Evolutionary conservation across 1,284 basidiomycete genomes (phyloP).

Genomic region (Melampsora medusae): DNA sequence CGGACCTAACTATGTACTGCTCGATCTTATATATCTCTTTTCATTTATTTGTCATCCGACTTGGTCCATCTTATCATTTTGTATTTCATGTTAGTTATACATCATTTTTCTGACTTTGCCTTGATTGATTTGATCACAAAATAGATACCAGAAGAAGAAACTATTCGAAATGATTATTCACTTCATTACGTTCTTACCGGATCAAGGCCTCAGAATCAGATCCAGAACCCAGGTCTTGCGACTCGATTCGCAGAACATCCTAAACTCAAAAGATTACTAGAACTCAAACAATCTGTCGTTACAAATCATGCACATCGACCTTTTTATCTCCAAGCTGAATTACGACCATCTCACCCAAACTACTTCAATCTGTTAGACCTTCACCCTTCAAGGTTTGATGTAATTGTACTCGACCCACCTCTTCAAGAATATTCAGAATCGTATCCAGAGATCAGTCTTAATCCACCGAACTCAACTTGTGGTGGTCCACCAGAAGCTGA

Average conservation of each 20-base stretch:
- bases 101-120: not conserved
- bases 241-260: slow-evolving; percentile 94
- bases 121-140: not conserved
- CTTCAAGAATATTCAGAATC: slow-evolving; percentile 59
- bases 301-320: slow-evolving; percentile 53
- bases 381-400: slow-evolving; percentile 77
- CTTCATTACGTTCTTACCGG: slow-evolving; percentile 84
- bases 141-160: slow-evolving; percentile 74
- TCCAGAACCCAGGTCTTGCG: slow-evolving; percentile 77
- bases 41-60: not conserved
- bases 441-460: slow-evolving; percentile 59
- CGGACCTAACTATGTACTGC: slow-evolving; percentile 60
- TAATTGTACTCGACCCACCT: slow-evolving; percentile 87
- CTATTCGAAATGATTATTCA: slow-evolving; percentile 90
- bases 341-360: slow-evolving; percentile 53
- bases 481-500: slow-evolving; percentile 15
- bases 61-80: not conserved
- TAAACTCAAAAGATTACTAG: slow-evolving; percentile 76
- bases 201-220: slow-evolving; percentile 85
- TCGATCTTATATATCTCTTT: slow-evolving; percentile 2
- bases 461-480: slow-evolving; percentile 9
- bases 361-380: slow-evolving; percentile 58
- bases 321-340: slow-evolving; percentile 60
- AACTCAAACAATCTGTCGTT: slow-evolving; percentile 65
- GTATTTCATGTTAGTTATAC: not conserved